Percentiles rank a stretch among this genome's conserved stretches.
These are phyloP conservation scores for Stachybotrys echinatus DNA, from an alignment of 2,329 filamentous ascomycete species.

Conservation along the genomic window DNA sequence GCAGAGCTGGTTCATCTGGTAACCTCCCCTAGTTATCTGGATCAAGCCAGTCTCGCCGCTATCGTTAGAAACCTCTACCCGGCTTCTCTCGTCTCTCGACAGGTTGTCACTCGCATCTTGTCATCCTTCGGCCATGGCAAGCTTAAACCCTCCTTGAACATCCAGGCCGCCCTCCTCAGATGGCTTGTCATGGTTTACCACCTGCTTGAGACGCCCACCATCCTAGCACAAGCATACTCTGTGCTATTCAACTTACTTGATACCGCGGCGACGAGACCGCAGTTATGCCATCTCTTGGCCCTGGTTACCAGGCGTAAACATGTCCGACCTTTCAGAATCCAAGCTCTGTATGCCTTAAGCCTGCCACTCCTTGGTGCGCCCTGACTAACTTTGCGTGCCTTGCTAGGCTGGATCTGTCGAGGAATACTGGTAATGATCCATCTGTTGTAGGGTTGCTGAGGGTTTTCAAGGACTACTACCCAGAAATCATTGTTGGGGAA, in stretches of 20 bases:
- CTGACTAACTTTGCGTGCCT: neutral
- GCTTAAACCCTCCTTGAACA: conserved; percentile 64
- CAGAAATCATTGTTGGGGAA: conserved; percentile 77
- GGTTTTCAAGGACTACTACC: conserved; percentile 88
- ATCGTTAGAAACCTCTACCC: conserved; percentile 75
- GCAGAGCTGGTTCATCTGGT: conserved; percentile 61
- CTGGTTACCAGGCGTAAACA: conserved; percentile 76
- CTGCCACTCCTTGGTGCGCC: neutral
- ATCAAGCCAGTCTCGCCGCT: conserved; percentile 66
- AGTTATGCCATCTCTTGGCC: conserved; percentile 72
- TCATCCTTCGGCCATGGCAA: conserved; percentile 73
- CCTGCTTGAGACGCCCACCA: conserved; percentile 55
- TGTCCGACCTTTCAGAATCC: conserved; percentile 78
- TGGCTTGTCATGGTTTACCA: conserved; percentile 78
- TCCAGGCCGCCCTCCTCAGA: conserved; percentile 66
- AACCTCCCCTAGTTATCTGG: conserved; percentile 61
- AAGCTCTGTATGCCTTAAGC: conserved; percentile 53
- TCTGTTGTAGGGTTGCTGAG: conserved; percentile 68
- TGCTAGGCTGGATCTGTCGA: conserved; percentile 48
- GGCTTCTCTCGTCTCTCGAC: conserved; percentile 53
- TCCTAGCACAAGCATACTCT: conserved; percentile 65
- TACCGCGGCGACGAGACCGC: conserved; percentile 61
- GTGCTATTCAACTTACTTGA: conserved; percentile 79
- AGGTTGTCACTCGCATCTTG: conserved; percentile 60
- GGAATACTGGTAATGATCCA: conserved; percentile 66